Percentiles rank a stretch among this genome's conserved stretches.
phyloP scores from a whole-genome alignment of 148 eudicot genomes.

The Mesembryanthemum crystallinum region DNA sequence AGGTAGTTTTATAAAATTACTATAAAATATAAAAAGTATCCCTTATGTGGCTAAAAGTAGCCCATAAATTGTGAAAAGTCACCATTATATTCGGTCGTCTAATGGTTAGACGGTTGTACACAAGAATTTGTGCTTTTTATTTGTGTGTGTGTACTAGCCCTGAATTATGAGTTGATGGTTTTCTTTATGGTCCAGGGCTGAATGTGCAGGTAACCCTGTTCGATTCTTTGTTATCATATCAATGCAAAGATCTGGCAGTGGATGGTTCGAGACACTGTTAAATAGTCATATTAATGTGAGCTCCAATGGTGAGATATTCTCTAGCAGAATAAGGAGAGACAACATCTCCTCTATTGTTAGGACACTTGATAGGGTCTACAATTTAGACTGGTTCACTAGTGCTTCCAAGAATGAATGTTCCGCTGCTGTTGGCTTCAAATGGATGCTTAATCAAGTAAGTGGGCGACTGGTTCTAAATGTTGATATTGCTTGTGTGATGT shows the following conservation, averaged over 20 bases:
- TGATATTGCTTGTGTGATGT: not conserved
- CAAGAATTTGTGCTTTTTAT: too few species aligned
- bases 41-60: too few species aligned
- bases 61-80: too few species aligned
- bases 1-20: too few species aligned
- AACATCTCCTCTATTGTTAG: slow-evolving; percentile 57
- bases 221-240: slow-evolving; percentile 79
- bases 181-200: slow-evolving; percentile 52
- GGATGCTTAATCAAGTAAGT: slow-evolving; percentile 98
- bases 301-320: slow-evolving; percentile 94
- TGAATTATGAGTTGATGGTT: slow-evolving; percentile 1
- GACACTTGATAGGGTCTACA: slow-evolving; percentile 78
- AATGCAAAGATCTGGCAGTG: slow-evolving; percentile 95
- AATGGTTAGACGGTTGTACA: too few species aligned
- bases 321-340: slow-evolving; percentile 52
- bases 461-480: not conserved
- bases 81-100: too few species aligned
- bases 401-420: slow-evolving; percentile 94
- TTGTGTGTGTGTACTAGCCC: not conserved
- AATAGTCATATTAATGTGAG: slow-evolving; percentile 89
- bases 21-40: too few species aligned
- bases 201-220: slow-evolving; percentile 73
- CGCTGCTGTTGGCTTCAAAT: slow-evolving; percentile 95
- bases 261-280: slow-evolving; percentile 92
- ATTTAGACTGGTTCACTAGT: slow-evolving; percentile 84